These are phyloP conservation scores for Plasmodium coatneyi DNA, from an alignment of 169 alveolate species.

Conservation along the genomic window DNA sequence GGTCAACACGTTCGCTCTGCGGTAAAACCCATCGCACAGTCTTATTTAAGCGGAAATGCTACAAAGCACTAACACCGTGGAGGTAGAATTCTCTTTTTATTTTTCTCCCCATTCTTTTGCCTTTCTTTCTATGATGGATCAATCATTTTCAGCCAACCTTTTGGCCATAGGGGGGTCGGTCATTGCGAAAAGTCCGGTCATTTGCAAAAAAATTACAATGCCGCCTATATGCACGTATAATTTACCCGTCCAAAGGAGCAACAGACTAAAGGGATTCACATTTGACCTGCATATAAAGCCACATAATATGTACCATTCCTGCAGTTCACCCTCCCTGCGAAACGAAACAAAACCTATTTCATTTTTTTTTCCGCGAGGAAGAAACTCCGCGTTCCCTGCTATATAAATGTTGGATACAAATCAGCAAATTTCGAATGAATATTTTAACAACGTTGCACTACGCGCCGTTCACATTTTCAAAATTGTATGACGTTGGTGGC, in stretches of 20 bases:
- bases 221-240: background rate
- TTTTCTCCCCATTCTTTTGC: background rate
- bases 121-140: background rate
- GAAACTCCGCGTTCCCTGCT: background rate
- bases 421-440: background rate
- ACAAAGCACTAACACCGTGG: background rate
- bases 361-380: background rate
- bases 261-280: background rate
- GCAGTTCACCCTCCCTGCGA: background rate
- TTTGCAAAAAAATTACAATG: background rate
- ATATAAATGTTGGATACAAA: background rate
- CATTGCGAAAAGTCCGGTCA: background rate
- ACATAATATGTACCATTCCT: background rate
- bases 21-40: background rate
- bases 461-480: background rate
- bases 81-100: background rate
- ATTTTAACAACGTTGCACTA: background rate
- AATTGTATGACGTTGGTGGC: background rate
- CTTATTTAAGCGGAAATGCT: background rate
- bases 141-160: background rate
- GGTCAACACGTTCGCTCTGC: background rate
- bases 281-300: background rate
- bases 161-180: background rate
- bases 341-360: background rate
- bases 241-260: background rate